Percentiles rank a stretch among this genome's conserved stretches.
phyloP scores from a whole-genome alignment of 108 stramenopile species.

The Craspedostauros australis region DNA sequence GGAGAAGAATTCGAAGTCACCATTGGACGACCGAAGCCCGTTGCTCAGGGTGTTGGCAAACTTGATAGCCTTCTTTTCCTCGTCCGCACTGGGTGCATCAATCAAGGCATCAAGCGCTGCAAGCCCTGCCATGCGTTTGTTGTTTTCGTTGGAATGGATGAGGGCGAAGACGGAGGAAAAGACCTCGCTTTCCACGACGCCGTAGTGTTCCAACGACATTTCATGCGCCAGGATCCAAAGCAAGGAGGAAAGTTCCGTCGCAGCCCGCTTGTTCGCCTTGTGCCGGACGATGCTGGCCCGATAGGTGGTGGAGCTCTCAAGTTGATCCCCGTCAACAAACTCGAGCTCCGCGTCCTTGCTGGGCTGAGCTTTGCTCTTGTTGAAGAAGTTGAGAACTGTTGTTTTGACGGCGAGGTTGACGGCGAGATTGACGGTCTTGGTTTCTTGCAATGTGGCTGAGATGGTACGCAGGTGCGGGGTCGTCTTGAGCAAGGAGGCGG shows the following conservation, averaged over 20 bases:
- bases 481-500: slow-evolving; percentile 53
- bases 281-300: slow-evolving; percentile 39
- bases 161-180: slow-evolving; percentile 70
- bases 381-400: neutral
- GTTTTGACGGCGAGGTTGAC: neutral
- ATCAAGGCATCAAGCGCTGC: slow-evolving; percentile 76
- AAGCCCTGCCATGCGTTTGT: slow-evolving; percentile 74
- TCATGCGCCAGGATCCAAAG: slow-evolving; percentile 69
- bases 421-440: neutral
- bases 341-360: neutral
- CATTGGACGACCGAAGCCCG: slow-evolving; percentile 53
- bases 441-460: slow-evolving; percentile 12
- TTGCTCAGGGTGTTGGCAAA: slow-evolving; percentile 86
- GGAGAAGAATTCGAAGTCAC: slow-evolving; percentile 76
- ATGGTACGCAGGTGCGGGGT: slow-evolving; percentile 76
- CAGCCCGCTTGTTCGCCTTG: slow-evolving; percentile 57
- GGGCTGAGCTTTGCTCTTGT: neutral
- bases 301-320: slow-evolving; percentile 11
- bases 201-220: slow-evolving; percentile 80
- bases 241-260: slow-evolving; percentile 68
- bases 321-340: neutral
- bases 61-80: slow-evolving; percentile 86
- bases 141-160: slow-evolving; percentile 50
- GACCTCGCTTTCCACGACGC: slow-evolving; percentile 69
- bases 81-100: slow-evolving; percentile 78